Conservation (phyloP, 257 asterid species). For the Solanum infundibuliforme region DNA sequence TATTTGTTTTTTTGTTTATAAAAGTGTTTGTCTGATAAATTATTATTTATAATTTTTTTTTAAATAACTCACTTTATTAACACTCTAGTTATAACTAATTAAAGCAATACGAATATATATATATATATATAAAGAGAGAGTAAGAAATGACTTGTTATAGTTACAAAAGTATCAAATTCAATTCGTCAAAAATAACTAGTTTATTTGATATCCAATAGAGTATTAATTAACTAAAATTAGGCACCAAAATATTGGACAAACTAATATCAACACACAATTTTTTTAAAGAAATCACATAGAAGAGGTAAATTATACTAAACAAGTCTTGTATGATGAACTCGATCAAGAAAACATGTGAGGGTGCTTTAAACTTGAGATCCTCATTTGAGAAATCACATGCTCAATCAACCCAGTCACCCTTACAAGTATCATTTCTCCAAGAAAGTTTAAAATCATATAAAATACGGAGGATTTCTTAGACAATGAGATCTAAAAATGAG, state of each 20-base stretch:
- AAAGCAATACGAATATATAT: too few relatives aligned
- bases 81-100: background rate
- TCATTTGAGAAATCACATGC: background rate
- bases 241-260: too few relatives aligned
- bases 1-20: background rate
- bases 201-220: too few relatives aligned
- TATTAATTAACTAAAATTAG: too few relatives aligned
- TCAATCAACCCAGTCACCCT: background rate
- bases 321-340: background rate
- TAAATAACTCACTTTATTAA: background rate
- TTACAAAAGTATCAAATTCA: too few relatives aligned
- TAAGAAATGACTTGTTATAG: too few relatives aligned
- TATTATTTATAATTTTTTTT: background rate
- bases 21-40: background rate
- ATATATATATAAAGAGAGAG: fast-evolving
- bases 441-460: background rate
- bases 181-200: too few relatives aligned
- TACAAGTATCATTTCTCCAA: background rate
- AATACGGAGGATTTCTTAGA: background rate
- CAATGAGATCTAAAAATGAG: background rate
- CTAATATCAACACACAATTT: too few relatives aligned
- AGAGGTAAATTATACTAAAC: too few relatives aligned
- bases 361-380: background rate
- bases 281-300: too few relatives aligned
- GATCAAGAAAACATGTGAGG: background rate